phyloP scores from a whole-genome alignment of 2,329 filamentous ascomycete species.

The Periconia macrospinosa region DNA sequence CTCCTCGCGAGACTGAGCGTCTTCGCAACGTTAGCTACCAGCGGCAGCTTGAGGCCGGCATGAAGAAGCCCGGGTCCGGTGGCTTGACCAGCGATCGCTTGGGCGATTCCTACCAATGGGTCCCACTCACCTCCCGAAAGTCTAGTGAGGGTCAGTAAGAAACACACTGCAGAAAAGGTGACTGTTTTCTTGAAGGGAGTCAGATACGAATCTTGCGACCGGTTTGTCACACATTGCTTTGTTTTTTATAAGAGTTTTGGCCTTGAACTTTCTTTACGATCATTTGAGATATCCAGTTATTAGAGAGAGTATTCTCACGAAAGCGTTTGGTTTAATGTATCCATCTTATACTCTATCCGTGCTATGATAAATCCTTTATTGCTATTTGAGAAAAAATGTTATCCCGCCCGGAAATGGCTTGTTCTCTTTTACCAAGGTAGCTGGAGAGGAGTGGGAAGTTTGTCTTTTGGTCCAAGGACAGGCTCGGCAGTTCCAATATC shows the following conservation, averaged over 20 bases:
- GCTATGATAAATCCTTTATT: no score
- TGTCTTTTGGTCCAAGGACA: constrained; percentile 60
- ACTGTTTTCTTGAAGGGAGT: background rate
- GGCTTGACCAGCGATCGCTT: constrained; percentile 29
- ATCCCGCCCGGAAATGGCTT: background rate
- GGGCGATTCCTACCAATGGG: constrained; percentile 32
- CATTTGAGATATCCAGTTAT: no score
- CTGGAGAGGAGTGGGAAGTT: constrained; percentile 64
- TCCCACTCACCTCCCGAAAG: constrained; percentile 6
- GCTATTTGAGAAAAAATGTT: background rate
- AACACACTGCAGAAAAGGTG: background rate
- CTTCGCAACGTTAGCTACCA: constrained; percentile 60
- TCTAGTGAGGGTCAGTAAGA: background rate
- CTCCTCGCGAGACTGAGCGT: constrained; percentile 57
- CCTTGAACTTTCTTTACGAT: no score
- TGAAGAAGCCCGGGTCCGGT: constrained; percentile 46
- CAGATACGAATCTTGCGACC: no score
- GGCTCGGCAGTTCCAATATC: constrained; percentile 71
- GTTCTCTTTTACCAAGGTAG: constrained; percentile 61
- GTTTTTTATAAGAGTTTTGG: no score
- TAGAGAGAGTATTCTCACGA: no score
- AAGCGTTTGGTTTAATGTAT: no score
- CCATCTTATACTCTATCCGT: no score
- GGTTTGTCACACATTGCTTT: no score
- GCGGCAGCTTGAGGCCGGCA: constrained; percentile 58